phyloP scores from a whole-genome alignment of 768 basidiomycete species.

The Suillus clintonianus region DNA sequence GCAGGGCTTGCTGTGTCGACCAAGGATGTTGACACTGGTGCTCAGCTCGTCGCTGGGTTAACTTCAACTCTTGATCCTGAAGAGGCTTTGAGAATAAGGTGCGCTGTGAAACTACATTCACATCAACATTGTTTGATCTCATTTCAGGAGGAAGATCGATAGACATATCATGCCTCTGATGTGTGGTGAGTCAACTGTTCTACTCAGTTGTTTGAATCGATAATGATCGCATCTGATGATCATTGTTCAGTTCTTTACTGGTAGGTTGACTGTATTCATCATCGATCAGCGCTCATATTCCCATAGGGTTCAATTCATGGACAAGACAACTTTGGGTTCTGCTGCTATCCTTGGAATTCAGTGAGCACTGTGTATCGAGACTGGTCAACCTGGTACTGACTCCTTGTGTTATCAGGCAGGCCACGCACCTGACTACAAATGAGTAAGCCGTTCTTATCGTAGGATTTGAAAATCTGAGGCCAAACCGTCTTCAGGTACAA shows the following conservation, averaged over 20 bases:
- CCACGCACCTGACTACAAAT: slow-evolving; percentile 61
- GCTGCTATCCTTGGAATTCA: slow-evolving; percentile 65
- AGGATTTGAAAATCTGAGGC: not conserved
- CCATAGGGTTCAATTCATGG: slow-evolving; percentile 70
- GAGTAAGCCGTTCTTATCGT: slow-evolving; percentile 40
- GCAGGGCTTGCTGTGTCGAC: slow-evolving; percentile 41
- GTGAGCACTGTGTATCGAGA: slow-evolving; percentile 31
- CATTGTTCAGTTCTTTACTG: slow-evolving; percentile 47
- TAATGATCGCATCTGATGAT: not conserved
- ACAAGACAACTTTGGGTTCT: slow-evolving; percentile 65
- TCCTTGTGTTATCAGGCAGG: slow-evolving; percentile 36
- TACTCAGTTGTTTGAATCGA: not conserved
- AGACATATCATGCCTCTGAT: slow-evolving; percentile 61
- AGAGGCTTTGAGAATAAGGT: slow-evolving; percentile 53
- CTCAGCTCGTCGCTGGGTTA: slow-evolving; percentile 50
- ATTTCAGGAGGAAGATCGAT: slow-evolving; percentile 55
- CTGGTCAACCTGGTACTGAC: not conserved
- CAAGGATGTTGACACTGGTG: slow-evolving; percentile 56
- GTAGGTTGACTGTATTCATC: slow-evolving; percentile 27
- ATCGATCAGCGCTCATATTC: not conserved
- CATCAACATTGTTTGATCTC: not conserved
- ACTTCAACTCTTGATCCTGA: slow-evolving; percentile 42
- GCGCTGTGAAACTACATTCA: slow-evolving; percentile 7
- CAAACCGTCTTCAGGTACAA: not conserved
- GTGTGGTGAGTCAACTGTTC: slow-evolving; percentile 49